phyloP scores from a whole-genome alignment of 2,329 filamentous ascomycete genomes.

The Ceratocystis huliohia region DNA sequence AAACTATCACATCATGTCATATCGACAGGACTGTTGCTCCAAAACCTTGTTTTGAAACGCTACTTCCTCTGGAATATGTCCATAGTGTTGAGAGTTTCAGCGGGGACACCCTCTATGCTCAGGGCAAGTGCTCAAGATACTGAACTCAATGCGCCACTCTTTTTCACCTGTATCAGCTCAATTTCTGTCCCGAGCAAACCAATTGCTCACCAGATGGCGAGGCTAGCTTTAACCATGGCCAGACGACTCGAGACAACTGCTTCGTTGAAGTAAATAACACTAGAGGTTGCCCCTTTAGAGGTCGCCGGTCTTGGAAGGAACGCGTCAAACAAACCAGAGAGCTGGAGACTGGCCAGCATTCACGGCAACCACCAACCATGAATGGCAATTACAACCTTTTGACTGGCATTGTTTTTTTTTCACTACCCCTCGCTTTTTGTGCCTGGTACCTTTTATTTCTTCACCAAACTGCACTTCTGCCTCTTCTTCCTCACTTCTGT shows the following conservation, averaged over 20 bases:
- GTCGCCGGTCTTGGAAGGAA: neutral
- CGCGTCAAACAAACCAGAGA: conserved; percentile 4
- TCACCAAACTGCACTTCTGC: neutral
- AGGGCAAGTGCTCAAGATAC: neutral
- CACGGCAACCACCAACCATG: conserved; percentile 7
- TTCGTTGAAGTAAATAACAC: neutral
- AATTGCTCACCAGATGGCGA: neutral
- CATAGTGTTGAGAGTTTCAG: neutral
- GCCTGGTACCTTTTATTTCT: neutral
- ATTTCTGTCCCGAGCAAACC: neutral
- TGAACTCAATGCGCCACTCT: neutral
- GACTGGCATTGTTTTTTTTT: conserved; percentile 3
- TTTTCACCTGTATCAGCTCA: neutral
- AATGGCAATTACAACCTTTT: neutral
- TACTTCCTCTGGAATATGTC: neutral
- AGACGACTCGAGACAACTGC: neutral
- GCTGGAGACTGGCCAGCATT: neutral
- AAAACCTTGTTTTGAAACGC: neutral
- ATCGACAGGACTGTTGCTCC: neutral
- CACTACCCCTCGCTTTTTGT: neutral
- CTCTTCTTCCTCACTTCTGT: neutral
- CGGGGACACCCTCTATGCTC: neutral
- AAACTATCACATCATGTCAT: neutral
- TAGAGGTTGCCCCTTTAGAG: neutral
- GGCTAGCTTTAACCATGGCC: neutral